Evolutionary conservation across 2,329 filamentous ascomycete genomes (phyloP), one percentile per base, ranked within the genome.

Genomic region (Fusarium sp.): DNA sequence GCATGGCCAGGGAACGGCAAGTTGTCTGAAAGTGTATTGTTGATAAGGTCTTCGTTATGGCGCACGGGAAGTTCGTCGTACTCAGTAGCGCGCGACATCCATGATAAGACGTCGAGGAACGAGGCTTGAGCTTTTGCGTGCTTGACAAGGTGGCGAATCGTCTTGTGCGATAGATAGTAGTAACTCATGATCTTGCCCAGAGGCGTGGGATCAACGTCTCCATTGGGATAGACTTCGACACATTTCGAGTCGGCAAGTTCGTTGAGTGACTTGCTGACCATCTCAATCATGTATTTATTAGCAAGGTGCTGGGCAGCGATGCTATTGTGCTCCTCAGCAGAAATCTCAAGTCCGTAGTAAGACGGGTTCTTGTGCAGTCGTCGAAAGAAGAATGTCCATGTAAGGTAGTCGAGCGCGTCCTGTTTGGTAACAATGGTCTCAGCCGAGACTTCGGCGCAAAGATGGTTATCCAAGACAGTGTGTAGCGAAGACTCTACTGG

Each of bases 381-480:
- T 5, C 97, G 90, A 87, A 99, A 99, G 88, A 99, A 99, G 85
- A 99, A 99, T 2, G 97, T 99, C 96, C 97, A 99, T 0, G 96
- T 99, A 57, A 99, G 84, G 78, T 99, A 99, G 81, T 99, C 97
- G 7, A 99, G 87, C 2, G 96, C 96, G 82, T 99, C 96, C 81
- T 99, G 96, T 81, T 98, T 98, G 12, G 94, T 97, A 35, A 92
- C 85, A 54, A 99, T 93, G 1, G 96, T 99, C 73, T 93, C 95
- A 2, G 96, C 94, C 1, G 95, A 97, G 9, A 98, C 91, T 83
- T 99, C 96, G 64, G 96, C 96, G 69, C 94, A 92, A 80, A 99
- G 87, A 87, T 99, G 97, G 84, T 99, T 97, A 82, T 98, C 95
- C 11, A 99, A 85, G 2, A 98, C 96, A 23, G 97, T 97, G 81